Percentiles rank a stretch among this genome's conserved stretches.
Evolutionary conservation across 345 rosid species (phyloP).

Genomic region (Barbarea vulgaris): DNA sequence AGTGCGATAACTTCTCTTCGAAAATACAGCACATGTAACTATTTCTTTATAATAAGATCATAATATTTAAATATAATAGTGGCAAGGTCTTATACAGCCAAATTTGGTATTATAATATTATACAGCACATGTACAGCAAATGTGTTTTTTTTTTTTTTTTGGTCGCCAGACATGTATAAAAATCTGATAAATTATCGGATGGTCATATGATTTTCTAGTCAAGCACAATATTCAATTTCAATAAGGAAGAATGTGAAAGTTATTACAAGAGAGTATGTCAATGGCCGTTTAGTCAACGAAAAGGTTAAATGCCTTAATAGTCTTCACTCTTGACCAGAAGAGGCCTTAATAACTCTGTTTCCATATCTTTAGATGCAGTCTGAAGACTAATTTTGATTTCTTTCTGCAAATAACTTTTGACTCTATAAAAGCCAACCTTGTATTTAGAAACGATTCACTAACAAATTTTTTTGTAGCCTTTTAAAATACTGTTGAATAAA

Average conservation of each 20-base stretch:
- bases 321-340: neutral
- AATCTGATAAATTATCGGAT: too few relatives aligned
- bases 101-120: too few relatives aligned
- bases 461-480: neutral
- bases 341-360: neutral
- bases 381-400: too few relatives aligned
- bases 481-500: neutral
- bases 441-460: neutral
- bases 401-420: neutral
- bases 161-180: too few relatives aligned
- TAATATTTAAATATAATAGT: too few relatives aligned
- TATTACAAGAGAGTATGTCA: neutral
- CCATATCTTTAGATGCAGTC: too few relatives aligned
- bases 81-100: too few relatives aligned
- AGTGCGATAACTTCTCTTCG: too few relatives aligned
- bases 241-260: neutral
- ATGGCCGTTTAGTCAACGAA: neutral
- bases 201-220: neutral
- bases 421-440: neutral
- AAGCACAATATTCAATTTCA: neutral
- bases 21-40: too few relatives aligned
- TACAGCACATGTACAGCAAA: too few relatives aligned
- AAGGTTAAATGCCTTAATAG: neutral
- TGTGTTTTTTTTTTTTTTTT: too few relatives aligned
- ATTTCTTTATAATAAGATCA: too few relatives aligned